These are phyloP conservation scores for Arabidopsis hybrid DNA, from an alignment of 441 rosid species.

Conservation along the genomic window DNA sequence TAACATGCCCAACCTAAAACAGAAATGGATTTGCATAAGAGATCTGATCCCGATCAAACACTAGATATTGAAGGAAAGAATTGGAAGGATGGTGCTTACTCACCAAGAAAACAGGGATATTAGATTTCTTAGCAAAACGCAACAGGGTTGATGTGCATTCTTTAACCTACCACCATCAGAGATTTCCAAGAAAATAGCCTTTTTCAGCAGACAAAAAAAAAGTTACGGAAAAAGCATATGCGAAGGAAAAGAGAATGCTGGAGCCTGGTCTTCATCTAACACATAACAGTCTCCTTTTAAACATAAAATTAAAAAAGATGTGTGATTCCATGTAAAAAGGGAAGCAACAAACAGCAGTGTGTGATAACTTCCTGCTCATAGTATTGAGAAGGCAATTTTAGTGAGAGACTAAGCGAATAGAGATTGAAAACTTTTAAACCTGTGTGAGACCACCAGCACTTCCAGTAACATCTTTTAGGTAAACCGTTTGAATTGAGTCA, in stretches of 20 bases:
- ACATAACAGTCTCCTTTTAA: neutral
- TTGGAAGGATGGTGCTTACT: constrained; percentile 38
- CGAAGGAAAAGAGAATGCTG: neutral
- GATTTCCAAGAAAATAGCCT: neutral
- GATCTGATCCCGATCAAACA: constrained; percentile 14
- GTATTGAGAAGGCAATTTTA: neutral
- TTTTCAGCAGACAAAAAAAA: constrained; percentile 5
- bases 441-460: constrained; percentile 81
- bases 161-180: constrained; percentile 66
- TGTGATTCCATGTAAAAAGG: neutral
- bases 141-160: constrained; percentile 91
- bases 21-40: constrained; percentile 32
- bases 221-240: neutral
- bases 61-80: neutral
- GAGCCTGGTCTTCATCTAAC: neutral
- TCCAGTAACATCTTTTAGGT: constrained; percentile 69
- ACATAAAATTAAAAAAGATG: neutral
- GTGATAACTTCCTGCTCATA: constrained; percentile 9
- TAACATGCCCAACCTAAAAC: constrained; percentile 90
- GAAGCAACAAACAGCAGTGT: constrained; percentile 27
- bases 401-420: neutral
- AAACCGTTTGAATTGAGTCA: constrained; percentile 93
- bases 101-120: constrained; percentile 89
- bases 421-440: constrained; percentile 50
- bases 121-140: constrained; percentile 88